Conservation (phyloP, 176 grass and related monocot genomes). For the Oryza meyeriana region DNA sequence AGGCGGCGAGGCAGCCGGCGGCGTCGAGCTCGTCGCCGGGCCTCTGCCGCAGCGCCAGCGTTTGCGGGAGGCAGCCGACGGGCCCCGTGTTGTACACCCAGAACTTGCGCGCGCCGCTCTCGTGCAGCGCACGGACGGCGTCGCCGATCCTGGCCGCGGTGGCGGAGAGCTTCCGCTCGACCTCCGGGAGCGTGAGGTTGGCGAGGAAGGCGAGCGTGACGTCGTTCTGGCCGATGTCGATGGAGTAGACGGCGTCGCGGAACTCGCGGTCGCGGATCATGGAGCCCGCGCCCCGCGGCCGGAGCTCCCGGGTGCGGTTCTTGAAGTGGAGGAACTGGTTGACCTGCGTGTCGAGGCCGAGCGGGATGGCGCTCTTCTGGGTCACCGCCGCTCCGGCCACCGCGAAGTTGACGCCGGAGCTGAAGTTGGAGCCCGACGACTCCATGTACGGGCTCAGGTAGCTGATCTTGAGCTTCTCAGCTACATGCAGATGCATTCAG, state of each 20-base stretch:
- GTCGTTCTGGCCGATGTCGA: constrained; percentile 36
- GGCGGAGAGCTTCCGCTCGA: neutral
- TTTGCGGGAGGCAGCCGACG: constrained; percentile 28
- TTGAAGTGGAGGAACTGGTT: constrained; percentile 34
- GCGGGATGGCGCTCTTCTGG: neutral
- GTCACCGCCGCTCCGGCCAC: constrained; percentile 20
- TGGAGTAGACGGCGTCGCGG: neutral
- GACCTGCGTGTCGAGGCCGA: constrained; percentile 30
- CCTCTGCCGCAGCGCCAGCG: constrained; percentile 9
- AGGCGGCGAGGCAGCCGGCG: constrained; percentile 27
- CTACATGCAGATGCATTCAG: constrained; percentile 3
- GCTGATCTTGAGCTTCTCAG: constrained; percentile 26
- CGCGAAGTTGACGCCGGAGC: constrained; percentile 25
- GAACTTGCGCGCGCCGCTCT: constrained; percentile 25
- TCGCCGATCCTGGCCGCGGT: neutral
- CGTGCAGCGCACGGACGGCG: constrained; percentile 17
- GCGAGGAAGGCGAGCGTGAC: constrained; percentile 26
- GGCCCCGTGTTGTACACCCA: constrained; percentile 39
- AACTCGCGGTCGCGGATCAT: constrained; percentile 27
- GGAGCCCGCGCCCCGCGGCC: neutral
- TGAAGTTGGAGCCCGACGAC: constrained; percentile 38
- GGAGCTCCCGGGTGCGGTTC: constrained; percentile 19
- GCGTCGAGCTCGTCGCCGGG: constrained; percentile 25
- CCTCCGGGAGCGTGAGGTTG: constrained; percentile 17
- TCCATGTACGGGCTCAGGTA: constrained; percentile 35